A percentile compares a stretch with the other conserved stretches of the same genome.
Conservation (phyloP, 805 yeast species). For the Metschnikowia chrysomelidarum region DNA sequence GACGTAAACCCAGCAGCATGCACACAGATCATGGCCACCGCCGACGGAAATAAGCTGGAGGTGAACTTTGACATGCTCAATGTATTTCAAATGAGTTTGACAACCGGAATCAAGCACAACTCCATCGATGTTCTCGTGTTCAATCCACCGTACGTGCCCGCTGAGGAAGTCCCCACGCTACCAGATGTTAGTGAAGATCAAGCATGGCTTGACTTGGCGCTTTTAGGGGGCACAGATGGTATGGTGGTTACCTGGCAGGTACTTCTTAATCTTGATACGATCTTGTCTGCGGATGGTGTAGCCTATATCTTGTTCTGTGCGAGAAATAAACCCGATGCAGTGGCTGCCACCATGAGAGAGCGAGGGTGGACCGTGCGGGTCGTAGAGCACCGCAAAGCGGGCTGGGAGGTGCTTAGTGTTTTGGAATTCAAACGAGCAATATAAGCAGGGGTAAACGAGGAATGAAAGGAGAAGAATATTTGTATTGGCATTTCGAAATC, state of each 20-base stretch:
- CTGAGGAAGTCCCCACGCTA: constrained; percentile 63
- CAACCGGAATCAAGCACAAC: constrained; percentile 44
- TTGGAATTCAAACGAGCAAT: constrained; percentile 48
- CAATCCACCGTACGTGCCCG: constrained; percentile 97
- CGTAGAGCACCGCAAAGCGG: constrained; percentile 77
- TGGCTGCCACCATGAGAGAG: constrained; percentile 46
- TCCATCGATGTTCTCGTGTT: constrained; percentile 73
- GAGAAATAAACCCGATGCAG: constrained; percentile 72
- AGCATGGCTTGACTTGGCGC: constrained; percentile 84
- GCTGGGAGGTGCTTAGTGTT: constrained; percentile 90
- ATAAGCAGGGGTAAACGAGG: background rate
- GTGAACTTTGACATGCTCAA: constrained; percentile 19
- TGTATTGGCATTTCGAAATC: background rate
- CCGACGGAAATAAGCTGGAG: constrained; percentile 18
- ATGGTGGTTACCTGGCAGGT: constrained; percentile 79
- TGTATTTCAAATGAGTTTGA: constrained; percentile 54
- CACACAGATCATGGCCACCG: constrained; percentile 31
- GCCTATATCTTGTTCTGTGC: constrained; percentile 94
- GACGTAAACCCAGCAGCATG: constrained; percentile 85
- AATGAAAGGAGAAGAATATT: background rate
- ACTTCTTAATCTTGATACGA: constrained; percentile 49
- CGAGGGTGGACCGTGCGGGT: constrained; percentile 52
- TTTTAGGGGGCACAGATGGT: constrained; percentile 87
- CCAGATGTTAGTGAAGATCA: constrained; percentile 49
- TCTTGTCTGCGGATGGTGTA: constrained; percentile 58